These are phyloP conservation scores for Arbutus unedo DNA, from an alignment of 148 eudicot genomes.

Conservation along the genomic window DNA sequence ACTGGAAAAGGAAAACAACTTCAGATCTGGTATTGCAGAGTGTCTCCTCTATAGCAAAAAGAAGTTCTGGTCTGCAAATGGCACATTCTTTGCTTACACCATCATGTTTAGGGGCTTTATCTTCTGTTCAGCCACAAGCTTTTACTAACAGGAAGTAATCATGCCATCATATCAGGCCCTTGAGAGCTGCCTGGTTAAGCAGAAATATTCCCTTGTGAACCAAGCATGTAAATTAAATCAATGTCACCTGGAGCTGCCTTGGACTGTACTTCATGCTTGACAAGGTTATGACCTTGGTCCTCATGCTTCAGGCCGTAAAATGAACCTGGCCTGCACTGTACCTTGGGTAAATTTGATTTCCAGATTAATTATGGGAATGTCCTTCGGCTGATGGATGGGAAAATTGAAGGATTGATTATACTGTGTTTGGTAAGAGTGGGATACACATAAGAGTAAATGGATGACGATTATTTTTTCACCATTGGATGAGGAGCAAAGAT, in stretches of 20 bases:
- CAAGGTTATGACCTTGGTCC: no score
- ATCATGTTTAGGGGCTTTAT: not conserved
- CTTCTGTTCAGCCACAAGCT: not conserved
- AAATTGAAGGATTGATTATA: no score
- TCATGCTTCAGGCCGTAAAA: no score
- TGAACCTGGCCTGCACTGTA: no score
- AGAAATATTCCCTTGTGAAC: not conserved
- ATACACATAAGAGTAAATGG: no score
- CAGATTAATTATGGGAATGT: no score
- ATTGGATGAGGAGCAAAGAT: not conserved
- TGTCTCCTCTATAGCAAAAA: not conserved
- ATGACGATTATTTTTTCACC: no score
- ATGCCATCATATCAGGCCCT: not conserved
- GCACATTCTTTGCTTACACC: not conserved
- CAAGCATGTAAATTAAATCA: not conserved
- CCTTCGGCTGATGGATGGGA: no score
- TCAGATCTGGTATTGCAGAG: not conserved
- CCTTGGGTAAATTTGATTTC: no score
- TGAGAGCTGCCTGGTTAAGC: not conserved
- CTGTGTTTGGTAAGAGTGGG: no score
- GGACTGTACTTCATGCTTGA: no score
- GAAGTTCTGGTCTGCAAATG: not conserved
- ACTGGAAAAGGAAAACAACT: not conserved
- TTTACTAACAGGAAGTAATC: not conserved
- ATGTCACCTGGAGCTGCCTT: not conserved